Evolutionary conservation across 2,329 filamentous ascomycete genomes (phyloP).

Genomic region (Monosporascus sp.): DNA sequence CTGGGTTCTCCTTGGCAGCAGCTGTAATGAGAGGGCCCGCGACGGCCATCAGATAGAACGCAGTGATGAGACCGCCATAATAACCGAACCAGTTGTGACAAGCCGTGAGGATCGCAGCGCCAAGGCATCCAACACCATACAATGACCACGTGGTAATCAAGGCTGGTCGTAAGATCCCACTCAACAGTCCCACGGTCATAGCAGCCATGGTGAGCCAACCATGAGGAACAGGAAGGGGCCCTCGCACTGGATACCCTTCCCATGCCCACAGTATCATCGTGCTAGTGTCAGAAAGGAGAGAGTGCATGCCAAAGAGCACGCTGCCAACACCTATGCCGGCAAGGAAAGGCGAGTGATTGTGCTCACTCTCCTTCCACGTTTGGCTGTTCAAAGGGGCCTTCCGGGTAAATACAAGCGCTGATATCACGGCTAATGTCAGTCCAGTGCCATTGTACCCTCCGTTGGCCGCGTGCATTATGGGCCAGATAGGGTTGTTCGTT

Average conservation of each 20-base stretch:
- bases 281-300: slow-evolving; percentile 89
- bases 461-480: slow-evolving; percentile 82
- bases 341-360: slow-evolving; percentile 63
- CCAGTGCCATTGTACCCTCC: slow-evolving; percentile 90
- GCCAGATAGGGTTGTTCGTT: slow-evolving; percentile 97
- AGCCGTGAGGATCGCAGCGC: slow-evolving; percentile 71
- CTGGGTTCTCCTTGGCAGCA: slow-evolving; percentile 72
- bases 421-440: slow-evolving; percentile 67
- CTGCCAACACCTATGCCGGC: slow-evolving; percentile 76
- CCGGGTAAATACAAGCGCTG: slow-evolving; percentile 71
- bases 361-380: slow-evolving; percentile 23
- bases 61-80: slow-evolving; percentile 70
- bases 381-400: slow-evolving; percentile 47
- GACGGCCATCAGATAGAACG: slow-evolving; percentile 77
- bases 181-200: slow-evolving; percentile 76
- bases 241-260: slow-evolving; percentile 89
- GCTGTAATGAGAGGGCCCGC: slow-evolving; percentile 70
- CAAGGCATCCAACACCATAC: slow-evolving; percentile 72
- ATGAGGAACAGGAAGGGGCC: slow-evolving; percentile 83
- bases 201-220: slow-evolving; percentile 79
- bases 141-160: slow-evolving; percentile 73
- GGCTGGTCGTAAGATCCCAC: slow-evolving; percentile 68
- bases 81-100: slow-evolving; percentile 84
- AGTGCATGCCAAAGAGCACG: slow-evolving; percentile 84
- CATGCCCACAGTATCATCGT: slow-evolving; percentile 99